Percentiles rank a stretch among this genome's conserved stretches.
These are phyloP conservation scores for Fagus crenata DNA, from an alignment of 306 rosid genomes.

Conservation along the genomic window DNA sequence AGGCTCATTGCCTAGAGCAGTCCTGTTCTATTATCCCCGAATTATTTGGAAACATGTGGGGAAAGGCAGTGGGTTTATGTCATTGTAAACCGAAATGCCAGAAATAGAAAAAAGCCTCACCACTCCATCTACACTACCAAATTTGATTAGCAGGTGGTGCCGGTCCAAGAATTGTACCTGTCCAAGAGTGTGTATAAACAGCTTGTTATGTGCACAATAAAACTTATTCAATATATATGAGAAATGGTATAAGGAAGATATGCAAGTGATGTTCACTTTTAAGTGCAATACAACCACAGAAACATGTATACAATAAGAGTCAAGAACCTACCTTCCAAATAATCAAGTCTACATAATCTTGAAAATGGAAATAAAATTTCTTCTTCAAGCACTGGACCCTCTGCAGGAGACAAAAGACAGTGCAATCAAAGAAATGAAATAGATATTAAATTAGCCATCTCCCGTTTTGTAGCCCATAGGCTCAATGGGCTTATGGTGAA, in stretches of 20 bases:
- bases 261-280: slow-evolving; percentile 31
- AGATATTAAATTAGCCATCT: slow-evolving; percentile 24
- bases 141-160: slow-evolving; percentile 91
- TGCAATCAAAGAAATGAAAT: slow-evolving; percentile 29
- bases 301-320: neutral
- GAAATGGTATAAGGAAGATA: slow-evolving; percentile 13
- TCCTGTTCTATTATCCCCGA: neutral
- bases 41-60: neutral
- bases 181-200: slow-evolving; percentile 50
- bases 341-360: slow-evolving; percentile 85
- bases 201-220: slow-evolving; percentile 36
- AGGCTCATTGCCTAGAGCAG: neutral
- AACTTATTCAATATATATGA: neutral
- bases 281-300: slow-evolving; percentile 23
- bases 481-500: neutral
- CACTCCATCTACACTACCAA: slow-evolving; percentile 96
- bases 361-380: slow-evolving; percentile 92
- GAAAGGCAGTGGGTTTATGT: neutral
- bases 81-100: slow-evolving; percentile 18
- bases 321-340: slow-evolving; percentile 78
- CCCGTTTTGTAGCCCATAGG: slow-evolving; percentile 13
- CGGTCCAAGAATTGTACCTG: slow-evolving; percentile 99
- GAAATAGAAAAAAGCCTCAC: slow-evolving; percentile 55
- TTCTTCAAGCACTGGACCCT: slow-evolving; percentile 78
- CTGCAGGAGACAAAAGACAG: slow-evolving; percentile 45